Base-by-base conservation (phyloP, 106 monocot genomes). In the Acanthochlamys bracteata region DNA sequence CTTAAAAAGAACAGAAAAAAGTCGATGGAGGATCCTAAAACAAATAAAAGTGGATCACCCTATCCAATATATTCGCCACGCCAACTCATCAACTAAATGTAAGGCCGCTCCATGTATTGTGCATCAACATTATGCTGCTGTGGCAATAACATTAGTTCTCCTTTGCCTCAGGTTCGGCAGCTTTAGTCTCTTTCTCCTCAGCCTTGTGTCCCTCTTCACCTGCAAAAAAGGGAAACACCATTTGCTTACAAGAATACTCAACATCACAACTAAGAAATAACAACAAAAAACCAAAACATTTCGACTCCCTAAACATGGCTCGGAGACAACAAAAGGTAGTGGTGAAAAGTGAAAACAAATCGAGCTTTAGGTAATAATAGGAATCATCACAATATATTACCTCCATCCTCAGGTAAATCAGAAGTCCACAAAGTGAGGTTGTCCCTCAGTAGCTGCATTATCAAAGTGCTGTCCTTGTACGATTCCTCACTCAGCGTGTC, bases 391-490 rank as follows among this genome's bases (percentile, higher is more conserved):
- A 55, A 20, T 60, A 24, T 21, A 61, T 1, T 78, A 72, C 77
- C 77, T 67, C 77, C 77, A 63, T 78, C 77, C 54, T 78, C 77
- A 57, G 77, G 72, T 41, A 78, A 72, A 72, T 78, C 77, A 47
- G 77, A 72, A 39, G 77, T 72, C 77, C 77, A 78, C 11, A 78
- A 67, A 1, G 77, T 78, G 33, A 78, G 77, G 42, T 77, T 77
- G 39, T 77, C 77, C 71, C 77, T 77, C 60, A 77, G 66, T 60
- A 77, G 39, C 45, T 77, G 77, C 77, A 77, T 77, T 39, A 77
- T 77, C 61, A 77, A 62, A 54, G 76, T 76, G 70, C 76, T 71
- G 43, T 77, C 76, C 58, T 77, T 77, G 71, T 77, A 77, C 7
- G 72, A 78, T 71, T 78, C 77, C 67, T 78, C 77, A 24, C 63